Evolutionary conservation across 768 basidiomycete genomes (phyloP), one percentile per base, ranked within the genome.

Genomic region (Kwoniella dejecticola): DNA sequence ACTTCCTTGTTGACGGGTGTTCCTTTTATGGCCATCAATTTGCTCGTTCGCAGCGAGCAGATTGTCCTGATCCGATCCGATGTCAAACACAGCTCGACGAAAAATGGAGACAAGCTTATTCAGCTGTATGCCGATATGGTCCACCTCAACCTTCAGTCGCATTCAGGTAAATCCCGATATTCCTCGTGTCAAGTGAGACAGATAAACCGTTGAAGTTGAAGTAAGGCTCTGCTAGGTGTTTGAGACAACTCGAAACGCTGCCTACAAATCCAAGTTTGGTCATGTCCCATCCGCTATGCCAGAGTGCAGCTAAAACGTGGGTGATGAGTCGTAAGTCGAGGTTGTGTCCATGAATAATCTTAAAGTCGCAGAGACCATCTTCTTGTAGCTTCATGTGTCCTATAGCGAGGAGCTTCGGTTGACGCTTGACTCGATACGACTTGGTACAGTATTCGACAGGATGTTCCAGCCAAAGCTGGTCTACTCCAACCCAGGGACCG

Each of bases 101-200:
- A 62, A 95, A 94, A 76, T 97, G 92, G 91, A 82, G 86, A 41
- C 89, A 90, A 70, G 91, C 90, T 0, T 93, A 93, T 71, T 84
- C 87, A 42, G 85, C 90, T 19, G 87, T 91, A 7, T 90, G 91
- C 76, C 85, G 91, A 42, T 93, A 92, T 77, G 92, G 90, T 21
- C 69, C 72, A 0, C 74, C 70, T 10, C 69, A 72, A 44, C 72
- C 70, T 30, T 71, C 71, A 1, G 67, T 71, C 7, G 70, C 70
- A 1, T 71, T 73, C 58, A 60, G 68, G 70, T 71, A 30, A 60
- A n/a, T n/a, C n/a, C n/a, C n/a, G n/a, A n/a, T n/a, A n/a, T n/a
- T n/a, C n/a, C n/a, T n/a, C n/a, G n/a, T n/a, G 66, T 44, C 33
- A 19, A 7, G 5, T 31, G 26, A 19, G 19, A 31, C 12, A 45